Base-by-base conservation (phyloP, 1,284 basidiomycete genomes). In the Austroboletus niveus region DNA sequence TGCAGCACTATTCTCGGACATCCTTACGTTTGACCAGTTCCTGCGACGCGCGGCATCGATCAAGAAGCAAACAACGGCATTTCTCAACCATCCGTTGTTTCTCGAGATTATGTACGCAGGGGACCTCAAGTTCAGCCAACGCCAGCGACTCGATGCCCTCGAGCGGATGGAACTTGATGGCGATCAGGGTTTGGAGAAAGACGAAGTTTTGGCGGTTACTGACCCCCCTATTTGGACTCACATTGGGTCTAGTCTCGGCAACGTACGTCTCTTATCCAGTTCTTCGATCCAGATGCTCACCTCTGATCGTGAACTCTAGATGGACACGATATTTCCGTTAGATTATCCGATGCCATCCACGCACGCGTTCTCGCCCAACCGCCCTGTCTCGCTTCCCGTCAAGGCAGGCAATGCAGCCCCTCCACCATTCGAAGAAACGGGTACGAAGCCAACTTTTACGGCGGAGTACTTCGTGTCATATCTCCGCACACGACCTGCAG, bases 1-100 rank as follows among this genome's bases (percentile, higher is more conserved):
- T 5, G 35, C 15, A 20, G 80, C 81, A 1, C 55, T 69, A 0
- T 73, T 75, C 49, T 52, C 60, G 4, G 59, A 69, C 3, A 62
- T 84, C 20, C 67, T 85, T 38, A 74, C 77, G 2, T 67, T 58
- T 8, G 58, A 63, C 11, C 72, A 78, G 4, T 83, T 85, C 61
- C 55, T 78, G 45, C 60, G 74, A 32, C 75, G 82, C 3, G 72
- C 69, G 27, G 59, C 58, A 17, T 57, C 68, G 43, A 63, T 79
- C 36, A 73, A 72, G 56, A 60, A 64, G 35, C 75, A 78, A 57
- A 62, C 72, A 1, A 58, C 58, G 8, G 52, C 58, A 3, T 59
- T 68, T 20, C 57, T 76, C 4, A 63, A 60, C 1, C 75, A 81
- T 57, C 82, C 81, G 2, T 62, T 82, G n/a, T 75, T 80, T 49